Conservation (phyloP, 2,329 filamentous ascomycete genomes). For the Talaromyces sp. region DNA sequence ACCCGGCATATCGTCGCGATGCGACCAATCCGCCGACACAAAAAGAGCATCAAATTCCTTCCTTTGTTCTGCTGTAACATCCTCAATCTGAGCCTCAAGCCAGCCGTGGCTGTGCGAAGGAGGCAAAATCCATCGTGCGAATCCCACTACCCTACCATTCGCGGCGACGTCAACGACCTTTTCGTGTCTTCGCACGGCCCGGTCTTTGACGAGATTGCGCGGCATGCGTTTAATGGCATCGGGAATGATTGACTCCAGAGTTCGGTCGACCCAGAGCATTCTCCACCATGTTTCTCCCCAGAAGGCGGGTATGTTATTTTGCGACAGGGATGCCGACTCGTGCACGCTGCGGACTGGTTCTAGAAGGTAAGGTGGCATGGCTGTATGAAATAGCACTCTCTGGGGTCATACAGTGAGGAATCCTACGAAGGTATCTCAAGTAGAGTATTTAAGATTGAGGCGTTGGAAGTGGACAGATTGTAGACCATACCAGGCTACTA, state of each 20-base stretch:
- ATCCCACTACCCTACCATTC: background rate
- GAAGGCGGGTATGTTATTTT: slow-evolving; percentile 3
- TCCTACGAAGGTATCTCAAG: background rate
- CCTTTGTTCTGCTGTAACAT: background rate
- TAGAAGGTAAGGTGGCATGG: background rate
- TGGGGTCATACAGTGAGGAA: background rate
- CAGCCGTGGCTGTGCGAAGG: background rate
- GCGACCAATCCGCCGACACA: background rate
- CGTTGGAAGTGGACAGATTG: background rate
- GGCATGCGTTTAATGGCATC: background rate
- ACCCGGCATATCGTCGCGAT: background rate
- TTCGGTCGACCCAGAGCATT: background rate
- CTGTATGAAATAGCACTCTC: background rate
- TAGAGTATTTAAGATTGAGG: background rate
- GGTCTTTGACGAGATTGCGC: background rate
- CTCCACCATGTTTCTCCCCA: background rate
- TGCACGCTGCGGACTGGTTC: background rate
- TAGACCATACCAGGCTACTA: background rate
- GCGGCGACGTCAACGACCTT: background rate
- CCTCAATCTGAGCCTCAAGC: background rate
- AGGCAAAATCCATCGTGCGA: background rate
- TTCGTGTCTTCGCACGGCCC: background rate
- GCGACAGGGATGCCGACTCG: background rate
- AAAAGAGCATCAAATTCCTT: background rate
- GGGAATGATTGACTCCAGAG: background rate